Evolutionary conservation across 305 asterid species (phyloP).

Genomic region (Fraxinus nigra): DNA sequence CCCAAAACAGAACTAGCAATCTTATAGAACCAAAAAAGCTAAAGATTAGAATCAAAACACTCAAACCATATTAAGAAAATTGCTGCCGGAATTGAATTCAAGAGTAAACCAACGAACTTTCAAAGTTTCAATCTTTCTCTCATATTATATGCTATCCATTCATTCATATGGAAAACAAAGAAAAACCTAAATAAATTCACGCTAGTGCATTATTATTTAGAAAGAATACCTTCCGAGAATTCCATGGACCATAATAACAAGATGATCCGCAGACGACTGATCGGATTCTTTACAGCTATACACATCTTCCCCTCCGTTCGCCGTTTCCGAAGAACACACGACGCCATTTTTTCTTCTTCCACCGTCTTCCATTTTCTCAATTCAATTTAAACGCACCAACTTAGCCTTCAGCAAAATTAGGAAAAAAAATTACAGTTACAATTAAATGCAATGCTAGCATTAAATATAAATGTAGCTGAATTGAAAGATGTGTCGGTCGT

Average conservation of each 20-base stretch:
- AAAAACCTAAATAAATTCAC: not conserved
- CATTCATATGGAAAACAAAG: not conserved
- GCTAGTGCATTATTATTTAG: not conserved
- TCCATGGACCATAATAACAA: conserved; percentile 76
- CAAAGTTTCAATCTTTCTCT: not conserved
- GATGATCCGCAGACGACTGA: conserved; percentile 67
- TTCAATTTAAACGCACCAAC: not conserved
- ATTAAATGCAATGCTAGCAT: not conserved
- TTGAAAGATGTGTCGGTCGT: not conserved
- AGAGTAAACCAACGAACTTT: not conserved
- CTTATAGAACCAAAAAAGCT: not conserved
- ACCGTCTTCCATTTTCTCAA: conserved; percentile 30
- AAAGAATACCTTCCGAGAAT: conserved; percentile 64
- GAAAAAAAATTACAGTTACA: not conserved
- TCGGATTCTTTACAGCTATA: conserved; percentile 45
- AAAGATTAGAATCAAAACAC: not conserved
- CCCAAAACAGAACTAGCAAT: not conserved
- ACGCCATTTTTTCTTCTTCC: conserved; percentile 23
- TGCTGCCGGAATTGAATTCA: not conserved
- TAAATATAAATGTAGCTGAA: not conserved
- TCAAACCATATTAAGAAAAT: not conserved
- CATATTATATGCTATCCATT: not conserved
- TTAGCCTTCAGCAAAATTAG: not conserved
- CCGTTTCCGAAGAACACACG: conserved; percentile 45
- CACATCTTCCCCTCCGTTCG: conserved; percentile 54